Conservation (phyloP, 208 protist species). For the Leishmania tropica region DNA sequence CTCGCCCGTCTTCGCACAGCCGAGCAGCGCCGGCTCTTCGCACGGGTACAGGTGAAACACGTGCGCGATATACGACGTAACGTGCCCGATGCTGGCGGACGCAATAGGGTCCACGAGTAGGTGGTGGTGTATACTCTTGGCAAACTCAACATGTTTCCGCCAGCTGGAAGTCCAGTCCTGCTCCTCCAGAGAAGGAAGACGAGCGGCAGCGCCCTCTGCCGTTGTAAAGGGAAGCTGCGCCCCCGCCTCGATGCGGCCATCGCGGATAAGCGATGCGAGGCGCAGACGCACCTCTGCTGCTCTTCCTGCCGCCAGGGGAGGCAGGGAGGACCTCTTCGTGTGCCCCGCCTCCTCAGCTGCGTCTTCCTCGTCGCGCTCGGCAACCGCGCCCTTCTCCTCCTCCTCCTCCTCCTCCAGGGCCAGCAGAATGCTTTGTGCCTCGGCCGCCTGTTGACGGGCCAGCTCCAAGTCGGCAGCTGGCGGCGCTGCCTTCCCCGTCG, state of each 20-base stretch:
- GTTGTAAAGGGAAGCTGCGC: background rate
- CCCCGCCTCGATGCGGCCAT: slow-evolving; percentile 20
- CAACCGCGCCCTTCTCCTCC: slow-evolving; percentile 4
- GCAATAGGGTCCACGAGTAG: slow-evolving; percentile 35
- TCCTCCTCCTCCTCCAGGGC: slow-evolving; percentile 36
- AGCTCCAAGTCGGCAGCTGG: slow-evolving; percentile 46
- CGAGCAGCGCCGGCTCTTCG: slow-evolving; percentile 23
- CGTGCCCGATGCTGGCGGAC: slow-evolving; percentile 23
- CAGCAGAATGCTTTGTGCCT: slow-evolving; percentile 47
- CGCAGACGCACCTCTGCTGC: slow-evolving; percentile 18
- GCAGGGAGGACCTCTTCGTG: background rate
- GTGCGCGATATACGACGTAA: slow-evolving; percentile 49
- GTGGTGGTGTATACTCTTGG: slow-evolving; percentile 13
- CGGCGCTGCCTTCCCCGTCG: slow-evolving; percentile 20
- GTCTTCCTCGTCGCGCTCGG: slow-evolving; percentile 12
- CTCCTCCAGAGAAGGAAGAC: slow-evolving; percentile 6
- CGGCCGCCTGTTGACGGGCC: slow-evolving; percentile 34
- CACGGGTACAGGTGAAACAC: slow-evolving; percentile 51
- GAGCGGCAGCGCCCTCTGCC: background rate
- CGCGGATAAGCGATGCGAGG: slow-evolving; percentile 26
- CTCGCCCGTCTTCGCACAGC: background rate
- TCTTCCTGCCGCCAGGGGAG: background rate
- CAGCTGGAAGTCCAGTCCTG: slow-evolving; percentile 29
- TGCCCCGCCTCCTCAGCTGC: slow-evolving; percentile 6
- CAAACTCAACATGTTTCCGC: slow-evolving; percentile 27